Evolutionary conservation across 2,329 filamentous ascomycete species (phyloP).

Genomic region (Sporothrix brunneoviolacea): DNA sequence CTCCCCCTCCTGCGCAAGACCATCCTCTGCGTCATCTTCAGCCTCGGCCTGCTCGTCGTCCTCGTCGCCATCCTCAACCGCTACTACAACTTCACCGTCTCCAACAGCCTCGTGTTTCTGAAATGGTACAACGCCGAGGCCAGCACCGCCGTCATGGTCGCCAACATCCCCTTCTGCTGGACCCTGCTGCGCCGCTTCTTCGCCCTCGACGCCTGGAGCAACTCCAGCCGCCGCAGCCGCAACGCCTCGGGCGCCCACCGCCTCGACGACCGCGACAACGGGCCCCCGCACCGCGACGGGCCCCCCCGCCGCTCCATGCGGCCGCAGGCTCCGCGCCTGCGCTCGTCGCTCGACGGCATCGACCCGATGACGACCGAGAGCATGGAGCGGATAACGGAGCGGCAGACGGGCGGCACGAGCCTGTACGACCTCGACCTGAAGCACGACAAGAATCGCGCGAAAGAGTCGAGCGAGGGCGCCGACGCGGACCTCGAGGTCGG

Average conservation of each 20-base stretch:
- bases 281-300: background rate
- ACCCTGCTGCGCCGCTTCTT: constrained; percentile 43
- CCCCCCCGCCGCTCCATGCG: background rate
- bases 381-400: constrained; percentile 14
- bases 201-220: constrained; percentile 19
- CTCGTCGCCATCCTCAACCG: constrained; percentile 54
- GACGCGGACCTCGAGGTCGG: background rate
- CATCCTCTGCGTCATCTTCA: constrained; percentile 48
- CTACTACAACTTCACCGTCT: constrained; percentile 52
- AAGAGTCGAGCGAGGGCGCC: background rate
- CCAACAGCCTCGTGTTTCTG: constrained; percentile 49
- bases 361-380: constrained; percentile 10
- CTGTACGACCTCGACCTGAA: background rate
- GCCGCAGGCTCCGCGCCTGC: background rate
- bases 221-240: constrained; percentile 8
- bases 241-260: constrained; percentile 10
- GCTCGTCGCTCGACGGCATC: background rate
- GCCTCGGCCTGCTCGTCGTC: constrained; percentile 47
- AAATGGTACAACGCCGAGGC: constrained; percentile 56
- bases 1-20: constrained; percentile 37
- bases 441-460: background rate
- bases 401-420: background rate
- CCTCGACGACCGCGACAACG: constrained; percentile 5
- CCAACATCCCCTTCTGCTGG: constrained; percentile 56
- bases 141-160: constrained; percentile 52